Base-by-base conservation (phyloP, 441 rosid species). In the Gossypium lobatum region DNA sequence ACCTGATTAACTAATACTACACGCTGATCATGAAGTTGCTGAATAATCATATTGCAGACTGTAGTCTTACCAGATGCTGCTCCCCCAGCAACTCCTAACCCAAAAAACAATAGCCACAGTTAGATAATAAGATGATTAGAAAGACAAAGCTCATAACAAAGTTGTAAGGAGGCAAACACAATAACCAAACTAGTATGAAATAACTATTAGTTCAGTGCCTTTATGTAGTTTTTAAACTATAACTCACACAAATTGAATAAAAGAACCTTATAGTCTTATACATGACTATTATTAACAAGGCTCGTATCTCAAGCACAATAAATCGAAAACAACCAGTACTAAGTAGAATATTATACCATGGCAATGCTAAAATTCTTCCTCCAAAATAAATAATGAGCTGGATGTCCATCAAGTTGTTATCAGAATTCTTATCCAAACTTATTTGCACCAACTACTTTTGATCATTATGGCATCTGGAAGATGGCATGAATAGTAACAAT, bases 1-100 rank as follows among this genome's bases (percentile, higher is more conserved):
- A 93, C 99, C 97, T 95, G 99, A 79, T 50, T 50, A n/a, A 50
- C 90, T 79, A 95, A 92, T 17, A 95, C 99, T 26, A 93, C 98
- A 62, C 99, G 96, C 80, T 95, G 98, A 85, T 95, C 99, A 80
- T 93, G 99, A 60, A 95, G 96, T 75, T 91, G 99, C 83, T 95
- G 99, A 80, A 95, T 93, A 58, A 95, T 95, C 98, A 95, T 88
- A 85, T 95, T 94, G 76, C 99, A 95, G 17, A 93, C 99, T 67
- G 99, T 86, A 79, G 99, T 93, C 86, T 95, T 95, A 31, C 99
- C 99, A 14, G 99, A 89, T 58, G 99, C 96, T 1, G 99, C 93
- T 21, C 98, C 99, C 25, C 99, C 99, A 73, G 98, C 97, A 82
- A 95, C 99, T 71, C 98, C 98, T 50, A 14, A 50, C 57, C 21